phyloP scores from a whole-genome alignment of 2,329 filamentous ascomycete genomes.

The Emmonsia crescens region DNA sequence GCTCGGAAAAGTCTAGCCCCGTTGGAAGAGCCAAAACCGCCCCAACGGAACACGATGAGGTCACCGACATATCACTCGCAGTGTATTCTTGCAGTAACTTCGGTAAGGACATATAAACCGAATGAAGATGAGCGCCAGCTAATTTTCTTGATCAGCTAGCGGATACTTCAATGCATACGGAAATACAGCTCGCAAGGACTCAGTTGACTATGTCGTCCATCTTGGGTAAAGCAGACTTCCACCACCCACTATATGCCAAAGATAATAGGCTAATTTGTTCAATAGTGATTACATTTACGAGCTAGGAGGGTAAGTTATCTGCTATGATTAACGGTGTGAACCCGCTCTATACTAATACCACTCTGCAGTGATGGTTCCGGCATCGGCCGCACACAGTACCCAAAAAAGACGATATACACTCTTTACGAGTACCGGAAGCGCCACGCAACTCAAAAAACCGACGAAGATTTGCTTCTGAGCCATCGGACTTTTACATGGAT shows the following conservation, averaged over 20 bases:
- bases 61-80: conserved; percentile 48
- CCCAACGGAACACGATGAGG: conserved; percentile 46
- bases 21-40: conserved; percentile 61
- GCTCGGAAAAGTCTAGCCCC: conserved; percentile 49
- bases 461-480: background rate
- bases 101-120: conserved; percentile 29
- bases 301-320: conserved; percentile 24
- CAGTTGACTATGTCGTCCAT: conserved; percentile 48
- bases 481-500: conserved; percentile 48
- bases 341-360: conserved; percentile 6
- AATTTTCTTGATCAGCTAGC: conserved; percentile 24
- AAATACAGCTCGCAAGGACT: conserved; percentile 48
- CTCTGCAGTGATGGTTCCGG: conserved; percentile 27
- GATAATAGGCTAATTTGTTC: background rate
- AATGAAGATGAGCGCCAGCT: background rate
- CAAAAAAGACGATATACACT: conserved; percentile 39
- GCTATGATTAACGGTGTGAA: conserved; percentile 1
- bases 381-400: conserved; percentile 37
- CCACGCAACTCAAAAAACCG: conserved; percentile 1
- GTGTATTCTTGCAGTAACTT: conserved; percentile 64
- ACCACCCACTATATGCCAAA: background rate
- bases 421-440: conserved; percentile 43
- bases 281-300: conserved; percentile 56
- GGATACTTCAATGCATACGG: conserved; percentile 52
- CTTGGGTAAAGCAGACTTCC: conserved; percentile 20